Evolutionary conservation across 192 early-diverging fungal genomes (phyloP).

Genomic region (Gigaspora rosea): DNA sequence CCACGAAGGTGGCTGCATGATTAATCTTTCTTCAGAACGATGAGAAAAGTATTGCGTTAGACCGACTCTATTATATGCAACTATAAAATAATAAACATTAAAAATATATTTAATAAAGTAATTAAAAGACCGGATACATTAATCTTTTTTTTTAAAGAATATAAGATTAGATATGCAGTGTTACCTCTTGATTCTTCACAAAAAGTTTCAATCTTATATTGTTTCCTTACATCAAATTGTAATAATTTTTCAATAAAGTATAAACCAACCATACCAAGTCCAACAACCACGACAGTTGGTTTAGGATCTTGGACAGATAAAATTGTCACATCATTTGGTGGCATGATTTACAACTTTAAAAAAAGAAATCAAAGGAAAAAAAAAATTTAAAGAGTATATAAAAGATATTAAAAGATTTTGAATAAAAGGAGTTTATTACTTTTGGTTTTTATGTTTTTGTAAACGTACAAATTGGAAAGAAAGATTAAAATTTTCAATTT

Average conservation of each 20-base stretch:
- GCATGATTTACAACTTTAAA: background rate
- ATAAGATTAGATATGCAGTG: background rate
- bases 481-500: too few relatives aligned
- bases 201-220: conserved; percentile 54
- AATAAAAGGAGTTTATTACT: too few relatives aligned
- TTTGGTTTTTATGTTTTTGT: background rate
- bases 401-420: too few relatives aligned
- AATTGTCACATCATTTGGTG: background rate
- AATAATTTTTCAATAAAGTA: conserved; percentile 65
- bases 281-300: conserved; percentile 53
- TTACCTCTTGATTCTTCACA: conserved; percentile 55
- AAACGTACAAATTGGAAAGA: too few relatives aligned
- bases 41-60: conserved; percentile 67
- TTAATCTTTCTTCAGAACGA: conserved; percentile 41
- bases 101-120: too few relatives aligned
- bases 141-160: background rate
- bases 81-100: too few relatives aligned
- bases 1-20: conserved; percentile 52
- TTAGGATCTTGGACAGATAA: background rate
- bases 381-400: too few relatives aligned
- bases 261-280: conserved; percentile 73
- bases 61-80: conserved; percentile 71
- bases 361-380: too few relatives aligned
- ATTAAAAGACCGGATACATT: background rate
- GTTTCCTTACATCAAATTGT: conserved; percentile 51